These are phyloP conservation scores for Phytophthora cajani DNA, from an alignment of 352 stramenopile species.

Conservation along the genomic window DNA sequence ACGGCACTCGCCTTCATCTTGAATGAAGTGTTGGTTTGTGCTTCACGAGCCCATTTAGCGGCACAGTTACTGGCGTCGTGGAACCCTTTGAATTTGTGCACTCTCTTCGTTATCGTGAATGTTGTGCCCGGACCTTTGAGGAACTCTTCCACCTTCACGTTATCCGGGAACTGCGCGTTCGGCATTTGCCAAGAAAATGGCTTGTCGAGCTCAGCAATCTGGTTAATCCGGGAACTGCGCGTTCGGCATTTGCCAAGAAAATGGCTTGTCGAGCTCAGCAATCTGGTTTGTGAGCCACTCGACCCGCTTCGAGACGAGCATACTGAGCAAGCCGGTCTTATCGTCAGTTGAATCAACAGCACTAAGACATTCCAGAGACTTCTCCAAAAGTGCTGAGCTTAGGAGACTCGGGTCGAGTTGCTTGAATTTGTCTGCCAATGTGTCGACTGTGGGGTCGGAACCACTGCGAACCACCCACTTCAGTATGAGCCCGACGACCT, in stretches of 20 bases:
- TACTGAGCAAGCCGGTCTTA: neutral
- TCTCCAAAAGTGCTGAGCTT: neutral
- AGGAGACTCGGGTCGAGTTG: conserved; percentile 4
- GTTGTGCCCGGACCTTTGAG: neutral
- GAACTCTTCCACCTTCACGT: conserved; percentile 5
- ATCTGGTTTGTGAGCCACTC: conserved; percentile 16
- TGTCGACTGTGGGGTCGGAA: neutral
- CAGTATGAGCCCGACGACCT: conserved; percentile 4
- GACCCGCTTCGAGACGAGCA: neutral
- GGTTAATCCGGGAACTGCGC: conserved; percentile 7
- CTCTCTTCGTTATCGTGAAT: neutral
- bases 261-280: conserved; percentile 3
- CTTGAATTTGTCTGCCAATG: neutral
- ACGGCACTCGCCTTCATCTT: neutral
- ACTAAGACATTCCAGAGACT: neutral
- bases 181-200: conserved; percentile 19
- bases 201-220: conserved; percentile 7
- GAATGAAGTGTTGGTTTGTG: neutral
- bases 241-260: conserved; percentile 17
- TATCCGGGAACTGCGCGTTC: conserved; percentile 9
- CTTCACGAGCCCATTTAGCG: neutral
- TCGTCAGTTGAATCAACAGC: neutral
- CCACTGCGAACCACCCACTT: conserved; percentile 5
- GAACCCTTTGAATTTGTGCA: neutral
- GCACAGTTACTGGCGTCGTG: neutral